Percentiles rank a stretch among this genome's conserved stretches.
Evolutionary conservation across 2,329 filamentous ascomycete genomes (phyloP).

Genomic region (Colletotrichum brevisporum): DNA sequence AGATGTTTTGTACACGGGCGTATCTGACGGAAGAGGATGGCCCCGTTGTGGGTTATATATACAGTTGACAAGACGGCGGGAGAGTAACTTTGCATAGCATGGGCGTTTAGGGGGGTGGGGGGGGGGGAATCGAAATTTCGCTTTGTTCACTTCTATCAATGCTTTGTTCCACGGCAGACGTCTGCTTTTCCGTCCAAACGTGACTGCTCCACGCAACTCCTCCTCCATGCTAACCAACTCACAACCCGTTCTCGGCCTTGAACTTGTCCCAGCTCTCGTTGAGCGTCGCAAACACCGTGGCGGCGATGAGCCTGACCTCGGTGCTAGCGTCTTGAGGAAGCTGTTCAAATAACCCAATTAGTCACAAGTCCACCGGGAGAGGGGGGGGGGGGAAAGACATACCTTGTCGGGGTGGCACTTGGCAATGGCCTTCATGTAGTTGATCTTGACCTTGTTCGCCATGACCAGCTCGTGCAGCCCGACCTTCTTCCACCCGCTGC

Average conservation of each 20-base stretch:
- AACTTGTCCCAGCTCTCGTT: slow-evolving; percentile 84
- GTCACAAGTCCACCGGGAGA: not conserved
- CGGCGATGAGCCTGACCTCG: slow-evolving; percentile 76
- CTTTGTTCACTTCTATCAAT: slow-evolving; percentile 31
- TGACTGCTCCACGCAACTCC: not conserved
- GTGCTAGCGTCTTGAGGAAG: slow-evolving; percentile 75
- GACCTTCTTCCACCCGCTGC: slow-evolving; percentile 96
- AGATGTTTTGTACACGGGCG: not conserved
- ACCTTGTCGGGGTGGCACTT: slow-evolving; percentile 99
- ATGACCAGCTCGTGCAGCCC: slow-evolving; percentile 93
- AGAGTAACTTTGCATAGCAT: slow-evolving; percentile 41
- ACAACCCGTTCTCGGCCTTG: slow-evolving; percentile 77
- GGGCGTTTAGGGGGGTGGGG: slow-evolving; percentile 39
- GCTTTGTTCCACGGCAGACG: not conserved
- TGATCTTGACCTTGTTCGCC: slow-evolving; percentile 95
- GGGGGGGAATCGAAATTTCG: slow-evolving; percentile 32
- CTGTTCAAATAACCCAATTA: slow-evolving; percentile 52
- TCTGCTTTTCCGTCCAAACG: not conserved
- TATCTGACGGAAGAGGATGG: not conserved
- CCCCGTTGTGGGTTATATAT: not conserved
- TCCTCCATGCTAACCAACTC: slow-evolving; percentile 36
- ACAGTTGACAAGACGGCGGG: not conserved
- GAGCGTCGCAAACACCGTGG: slow-evolving; percentile 75
- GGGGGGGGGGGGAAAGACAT: slow-evolving; percentile 51
- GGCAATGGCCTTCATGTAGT: slow-evolving; percentile 99